phyloP scores from a whole-genome alignment of 495 filamentous ascomycete genomes.

The Penicillium verhagenii region DNA sequence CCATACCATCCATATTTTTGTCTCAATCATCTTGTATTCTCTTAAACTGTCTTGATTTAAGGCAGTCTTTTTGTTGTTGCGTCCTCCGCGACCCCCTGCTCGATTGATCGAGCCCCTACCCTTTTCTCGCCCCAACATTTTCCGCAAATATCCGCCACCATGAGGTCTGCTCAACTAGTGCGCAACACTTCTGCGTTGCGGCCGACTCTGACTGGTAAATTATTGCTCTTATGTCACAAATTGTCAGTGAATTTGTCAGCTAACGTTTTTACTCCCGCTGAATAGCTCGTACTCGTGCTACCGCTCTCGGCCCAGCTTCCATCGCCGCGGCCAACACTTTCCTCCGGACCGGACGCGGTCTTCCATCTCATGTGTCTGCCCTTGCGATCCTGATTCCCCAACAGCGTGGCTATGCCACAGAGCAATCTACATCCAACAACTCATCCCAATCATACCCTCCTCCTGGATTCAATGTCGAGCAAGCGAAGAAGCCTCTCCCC shows the following conservation, averaged over 20 bases:
- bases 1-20: background rate
- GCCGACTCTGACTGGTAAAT: conserved; percentile 33
- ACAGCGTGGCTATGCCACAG: conserved; percentile 65
- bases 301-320: conserved; percentile 36
- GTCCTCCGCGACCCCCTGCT: conserved; percentile 22
- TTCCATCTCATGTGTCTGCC: conserved; percentile 61
- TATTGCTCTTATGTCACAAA: background rate
- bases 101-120: conserved; percentile 28
- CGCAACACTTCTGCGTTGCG: conserved; percentile 40
- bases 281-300: conserved; percentile 37
- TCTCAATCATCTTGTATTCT: conserved; percentile 7
- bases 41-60: background rate
- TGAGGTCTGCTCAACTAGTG: conserved; percentile 45
- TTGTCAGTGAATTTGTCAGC: background rate
- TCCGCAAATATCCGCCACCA: conserved; percentile 45
- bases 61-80: conserved; percentile 21
- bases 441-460: conserved; percentile 68
- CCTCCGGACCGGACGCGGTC: conserved; percentile 53
- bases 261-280: conserved; percentile 2
- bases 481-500: conserved; percentile 83
- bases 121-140: conserved; percentile 26
- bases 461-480: conserved; percentile 87
- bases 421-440: conserved; percentile 56
- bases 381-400: conserved; percentile 64
- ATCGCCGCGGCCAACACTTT: conserved; percentile 46